Base-by-base conservation (phyloP, 208 protist species). In the Naegleria fowleri region DNA sequence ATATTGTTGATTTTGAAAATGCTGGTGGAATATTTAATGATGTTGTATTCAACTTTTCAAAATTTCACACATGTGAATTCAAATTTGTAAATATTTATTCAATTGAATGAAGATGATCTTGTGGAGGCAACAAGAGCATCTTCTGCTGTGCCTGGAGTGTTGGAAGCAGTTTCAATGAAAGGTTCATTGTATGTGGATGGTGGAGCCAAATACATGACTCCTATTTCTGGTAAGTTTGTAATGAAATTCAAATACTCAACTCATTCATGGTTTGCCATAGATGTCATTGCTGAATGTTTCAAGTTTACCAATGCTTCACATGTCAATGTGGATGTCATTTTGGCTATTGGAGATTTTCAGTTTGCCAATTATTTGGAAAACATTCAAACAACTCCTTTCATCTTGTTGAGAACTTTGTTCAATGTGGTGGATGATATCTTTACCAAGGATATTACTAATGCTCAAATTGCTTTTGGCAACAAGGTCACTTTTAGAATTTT, bases 111-210 rank as follows among this genome's bases (percentile, higher is more conserved):
- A 38, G 25, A 40, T 29, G 40, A 91, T 67, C 25, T 76, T 13
- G 16, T 51, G 2, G 40, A 36, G 1, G 90, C 67, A 33, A 39
- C 84, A 16, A 36, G 41, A 48, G 90, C 90, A 3, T 87, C 67
- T 11, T 51, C 29, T 87, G 58, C 90, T n/a, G 39, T 91, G 13
- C 90, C 90, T 43, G 90, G 90, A 85, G 75, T 91, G 13, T 86
- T 91, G 9, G 29, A 19, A 39, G 38, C 67, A 36, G 75, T 91
- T 4, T 4, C 2, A 4, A 15, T 67, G 19, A n/a, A 91, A n/a
- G 40, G 29, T 22, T 67, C 55, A 3, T 13, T 67, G 25, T 91
- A 58, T 52, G 90, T 91, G 5, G 90, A 91, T 25, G 90, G 90
- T 39, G 90, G 90, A 5, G 75, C 40, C 5, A 59, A 87, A 6